phyloP scores from a whole-genome alignment of 768 basidiomycete species.

The Boletus insuetus region DNA sequence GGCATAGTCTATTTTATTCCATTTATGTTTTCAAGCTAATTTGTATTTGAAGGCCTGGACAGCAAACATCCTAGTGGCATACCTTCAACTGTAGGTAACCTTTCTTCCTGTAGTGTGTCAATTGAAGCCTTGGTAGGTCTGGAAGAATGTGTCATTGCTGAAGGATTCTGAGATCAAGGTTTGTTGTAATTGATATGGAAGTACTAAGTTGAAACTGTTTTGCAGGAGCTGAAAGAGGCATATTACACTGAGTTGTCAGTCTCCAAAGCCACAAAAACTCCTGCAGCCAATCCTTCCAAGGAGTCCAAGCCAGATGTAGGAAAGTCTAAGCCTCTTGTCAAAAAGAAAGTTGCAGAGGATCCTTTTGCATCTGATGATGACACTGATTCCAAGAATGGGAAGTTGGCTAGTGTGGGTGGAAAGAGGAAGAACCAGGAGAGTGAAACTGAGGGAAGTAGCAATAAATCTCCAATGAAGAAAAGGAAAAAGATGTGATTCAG shows the following conservation, averaged over 20 bases:
- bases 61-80: conserved; percentile 77
- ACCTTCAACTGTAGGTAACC: conserved; percentile 55
- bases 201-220: not conserved
- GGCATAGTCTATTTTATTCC: conserved; percentile 36
- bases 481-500: conserved; percentile 23
- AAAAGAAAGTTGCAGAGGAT: conserved; percentile 42
- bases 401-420: conserved; percentile 1
- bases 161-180: conserved; percentile 65
- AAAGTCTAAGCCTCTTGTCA: conserved; percentile 44
- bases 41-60: conserved; percentile 52
- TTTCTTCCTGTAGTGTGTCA: not conserved
- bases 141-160: conserved; percentile 63
- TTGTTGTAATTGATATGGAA: not conserved
- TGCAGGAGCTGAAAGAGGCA: conserved; percentile 60
- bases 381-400: conserved; percentile 14
- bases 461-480: conserved; percentile 36
- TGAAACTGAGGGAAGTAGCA: conserved; percentile 30
- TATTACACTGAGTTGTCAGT: conserved; percentile 49
- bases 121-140: conserved; percentile 43
- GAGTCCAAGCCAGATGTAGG: conserved; percentile 14
- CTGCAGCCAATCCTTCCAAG: conserved; percentile 21
- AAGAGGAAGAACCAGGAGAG: conserved; percentile 22
- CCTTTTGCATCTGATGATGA: conserved; percentile 59
- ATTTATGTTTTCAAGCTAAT: not conserved
- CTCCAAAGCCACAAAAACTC: conserved; percentile 23